Evolutionary conservation across 257 asterid species (phyloP), one percentile per base, ranked within the genome.

Genomic region (Avicennia marina): DNA sequence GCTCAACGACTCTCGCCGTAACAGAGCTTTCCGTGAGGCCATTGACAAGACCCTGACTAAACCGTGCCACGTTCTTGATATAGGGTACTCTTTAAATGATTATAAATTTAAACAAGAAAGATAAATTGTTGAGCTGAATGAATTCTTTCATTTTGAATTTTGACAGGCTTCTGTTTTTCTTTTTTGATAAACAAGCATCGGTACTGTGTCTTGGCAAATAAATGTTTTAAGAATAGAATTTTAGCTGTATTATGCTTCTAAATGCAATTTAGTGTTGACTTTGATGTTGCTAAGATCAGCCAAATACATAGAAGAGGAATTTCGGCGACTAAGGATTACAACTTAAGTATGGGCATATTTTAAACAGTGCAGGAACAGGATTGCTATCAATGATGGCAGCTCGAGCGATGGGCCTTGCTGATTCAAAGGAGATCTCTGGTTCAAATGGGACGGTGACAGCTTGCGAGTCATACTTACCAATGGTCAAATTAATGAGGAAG

Each of bases 381-480:
- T 76, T 91, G 46, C 68, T 85, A 45, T 88, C 98, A 10, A 69
- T 91, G 96, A 85, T 91, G 95, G 93, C 95, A 58, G 89, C 96
- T 68, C 79, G 82, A 41, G 94, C 98, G 19, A 83, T 83, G 89
- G 79, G 78, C 38, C 66, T 34, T 48, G 56, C 67, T 22, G 76
- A 78, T 68, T 64, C 69, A 16, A 41, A 75, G 17, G 62, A 24
- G 27, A 49, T 34, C 56, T 53, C 75, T n/a, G 50, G 63, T 36
- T 66, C 81, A 29, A 52, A 68, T 25, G 95, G 86, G 40, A 67
- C 31, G 78, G 98, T 91, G 62, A 83, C 98, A 6, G 87, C 96
- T 64, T 88, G 94, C 48, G 96, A 91, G 80, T 91, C 98, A 9
- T 91, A 91, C 75, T 94, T 88, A 73, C 98, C 98, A 15, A 91